Evolutionary conservation across 2,329 filamentous ascomycete species (phyloP).

Genomic region (Fusarium denticulatum): DNA sequence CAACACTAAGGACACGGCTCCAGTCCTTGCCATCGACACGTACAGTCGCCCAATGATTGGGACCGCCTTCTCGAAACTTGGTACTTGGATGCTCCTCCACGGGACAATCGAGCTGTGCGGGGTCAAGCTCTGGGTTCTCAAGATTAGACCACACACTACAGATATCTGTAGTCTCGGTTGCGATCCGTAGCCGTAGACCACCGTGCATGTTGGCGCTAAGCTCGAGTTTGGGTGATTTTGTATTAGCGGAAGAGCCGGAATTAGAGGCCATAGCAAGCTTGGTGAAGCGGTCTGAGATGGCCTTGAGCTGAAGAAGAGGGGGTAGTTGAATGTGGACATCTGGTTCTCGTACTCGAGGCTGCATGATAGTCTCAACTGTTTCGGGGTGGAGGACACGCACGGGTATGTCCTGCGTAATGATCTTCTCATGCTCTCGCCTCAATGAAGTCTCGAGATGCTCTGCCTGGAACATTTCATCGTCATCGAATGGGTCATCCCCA

Average conservation of each 20-base stretch:
- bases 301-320: slow-evolving; percentile 86
- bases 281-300: slow-evolving; percentile 94
- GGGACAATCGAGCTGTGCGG: slow-evolving; percentile 74
- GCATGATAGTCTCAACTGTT: slow-evolving; percentile 90
- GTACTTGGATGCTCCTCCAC: slow-evolving; percentile 85
- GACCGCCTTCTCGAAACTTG: slow-evolving; percentile 77
- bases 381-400: slow-evolving; percentile 86
- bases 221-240: slow-evolving; percentile 75
- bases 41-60: slow-evolving; percentile 88
- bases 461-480: slow-evolving; percentile 58
- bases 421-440: slow-evolving; percentile 81
- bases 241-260: slow-evolving; percentile 53
- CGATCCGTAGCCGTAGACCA: slow-evolving; percentile 79
- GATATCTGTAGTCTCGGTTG: slow-evolving; percentile 86
- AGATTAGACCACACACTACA: slow-evolving; percentile 87
- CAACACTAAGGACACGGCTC: slow-evolving; percentile 93
- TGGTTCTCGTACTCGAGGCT: slow-evolving; percentile 88
- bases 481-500: slow-evolving; percentile 53
- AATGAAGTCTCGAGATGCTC: slow-evolving; percentile 66
- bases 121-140: slow-evolving; percentile 88
- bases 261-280: slow-evolving; percentile 73
- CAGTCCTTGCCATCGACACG: slow-evolving; percentile 94
- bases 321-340: slow-evolving; percentile 95
- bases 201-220: slow-evolving; percentile 96
- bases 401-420: slow-evolving; percentile 96